Conservation (phyloP, 148 eudicot genomes). For the Rheum nobile region DNA sequence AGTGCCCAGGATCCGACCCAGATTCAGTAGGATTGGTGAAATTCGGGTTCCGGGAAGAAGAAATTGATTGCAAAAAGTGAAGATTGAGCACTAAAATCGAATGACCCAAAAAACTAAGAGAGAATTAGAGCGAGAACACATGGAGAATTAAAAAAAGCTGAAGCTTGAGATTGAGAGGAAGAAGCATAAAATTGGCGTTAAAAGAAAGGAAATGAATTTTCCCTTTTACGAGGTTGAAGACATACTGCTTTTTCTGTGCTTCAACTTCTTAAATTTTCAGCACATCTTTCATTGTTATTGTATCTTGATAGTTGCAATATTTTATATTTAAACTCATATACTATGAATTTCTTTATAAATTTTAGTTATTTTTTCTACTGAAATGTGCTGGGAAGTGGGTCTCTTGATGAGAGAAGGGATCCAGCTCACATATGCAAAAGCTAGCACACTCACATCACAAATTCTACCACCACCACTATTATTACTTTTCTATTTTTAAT, state of each 20-base stretch:
- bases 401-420: slow-evolving; percentile 7
- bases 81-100: neutral
- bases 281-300: neutral
- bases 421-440: slow-evolving; percentile 9
- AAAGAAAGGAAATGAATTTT: slow-evolving; percentile 1
- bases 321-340: neutral
- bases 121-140: neutral
- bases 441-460: slow-evolving; percentile 1
- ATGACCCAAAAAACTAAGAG: neutral
- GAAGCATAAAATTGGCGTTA: slow-evolving; percentile 8
- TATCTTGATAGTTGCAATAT: neutral
- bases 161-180: neutral
- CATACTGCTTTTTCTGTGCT: slow-evolving; percentile 7
- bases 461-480: neutral
- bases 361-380: neutral
- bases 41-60: neutral
- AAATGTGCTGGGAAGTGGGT: slow-evolving; percentile 5
- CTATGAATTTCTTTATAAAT: neutral
- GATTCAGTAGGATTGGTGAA: neutral
- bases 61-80: neutral
- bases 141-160: neutral
- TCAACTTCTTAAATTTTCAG: neutral
- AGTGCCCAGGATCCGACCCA: neutral
- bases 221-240: slow-evolving; percentile 11
- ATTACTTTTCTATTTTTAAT: neutral